Conservation (phyloP, 2,329 filamentous ascomycete genomes). For the Xylaria sp. region DNA sequence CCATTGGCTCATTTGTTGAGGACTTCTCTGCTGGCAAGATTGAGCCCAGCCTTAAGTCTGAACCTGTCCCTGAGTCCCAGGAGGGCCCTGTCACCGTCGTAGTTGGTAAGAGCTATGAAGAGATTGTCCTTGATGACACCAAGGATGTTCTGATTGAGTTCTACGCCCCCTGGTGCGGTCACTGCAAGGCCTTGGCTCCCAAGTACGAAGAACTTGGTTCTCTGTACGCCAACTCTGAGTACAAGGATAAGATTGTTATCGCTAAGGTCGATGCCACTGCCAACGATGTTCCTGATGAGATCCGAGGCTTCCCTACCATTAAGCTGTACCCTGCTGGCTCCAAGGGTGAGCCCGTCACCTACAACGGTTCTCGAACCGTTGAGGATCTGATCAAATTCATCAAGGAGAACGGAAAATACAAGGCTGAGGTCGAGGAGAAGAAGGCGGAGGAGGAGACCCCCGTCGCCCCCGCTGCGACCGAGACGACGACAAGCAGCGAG, state of each 20-base stretch:
- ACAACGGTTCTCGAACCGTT: constrained; percentile 86
- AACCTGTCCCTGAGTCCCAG: constrained; percentile 93
- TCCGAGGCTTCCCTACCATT: constrained; percentile 98
- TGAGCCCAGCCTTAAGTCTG: constrained; percentile 97
- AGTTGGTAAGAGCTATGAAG: constrained; percentile 93
- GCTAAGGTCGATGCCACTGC: constrained; percentile 97
- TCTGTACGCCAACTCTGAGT: constrained; percentile 80
- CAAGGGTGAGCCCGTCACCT: constrained; percentile 87
- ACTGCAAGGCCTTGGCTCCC: constrained; percentile 98
- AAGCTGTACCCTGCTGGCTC: constrained; percentile 93
- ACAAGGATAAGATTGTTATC: constrained; percentile 86
- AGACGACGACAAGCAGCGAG: constrained; percentile 60
- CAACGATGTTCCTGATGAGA: constrained; percentile 97
- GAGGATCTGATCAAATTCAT: constrained; percentile 94
- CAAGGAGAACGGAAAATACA: constrained; percentile 93
- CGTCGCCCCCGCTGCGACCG: constrained; percentile 63
- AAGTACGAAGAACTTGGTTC: constrained; percentile 93
- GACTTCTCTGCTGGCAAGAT: constrained; percentile 88
- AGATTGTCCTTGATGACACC: constrained; percentile 88
- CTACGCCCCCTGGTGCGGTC: constrained; percentile 99
- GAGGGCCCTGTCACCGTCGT: constrained; percentile 88
- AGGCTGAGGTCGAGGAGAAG: constrained; percentile 72
- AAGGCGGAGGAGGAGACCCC: constrained; percentile 66
- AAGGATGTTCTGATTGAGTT: constrained; percentile 99
- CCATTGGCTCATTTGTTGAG: constrained; percentile 84